Conservation (phyloP, 2,329 filamentous ascomycete genomes). For the Beauveria rudraprayagi region DNA sequence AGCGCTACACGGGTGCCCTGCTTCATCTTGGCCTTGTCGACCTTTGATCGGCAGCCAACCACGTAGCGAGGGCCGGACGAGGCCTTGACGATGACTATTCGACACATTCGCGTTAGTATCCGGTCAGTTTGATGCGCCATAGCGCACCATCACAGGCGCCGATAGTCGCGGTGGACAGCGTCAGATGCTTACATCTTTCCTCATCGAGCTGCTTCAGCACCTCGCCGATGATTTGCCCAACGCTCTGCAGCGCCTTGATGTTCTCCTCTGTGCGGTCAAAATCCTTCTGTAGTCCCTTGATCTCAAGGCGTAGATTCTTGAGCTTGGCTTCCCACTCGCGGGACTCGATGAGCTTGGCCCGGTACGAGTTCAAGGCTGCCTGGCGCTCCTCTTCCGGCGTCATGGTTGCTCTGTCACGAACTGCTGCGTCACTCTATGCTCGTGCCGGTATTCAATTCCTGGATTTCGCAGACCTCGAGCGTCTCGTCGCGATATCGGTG, state of each 20-base stretch:
- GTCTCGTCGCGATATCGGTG: background rate
- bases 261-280: conserved; percentile 98
- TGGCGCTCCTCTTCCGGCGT: conserved; percentile 52
- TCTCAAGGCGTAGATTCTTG: conserved; percentile 86
- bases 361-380: conserved; percentile 69
- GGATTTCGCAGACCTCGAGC: background rate
- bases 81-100: conserved; percentile 89
- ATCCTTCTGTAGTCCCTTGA: conserved; percentile 90
- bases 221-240: conserved; percentile 98
- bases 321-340: conserved; percentile 98
- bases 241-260: conserved; percentile 98
- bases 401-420: conserved; percentile 28
- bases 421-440: background rate
- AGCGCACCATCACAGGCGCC: background rate
- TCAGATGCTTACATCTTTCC: conserved; percentile 72
- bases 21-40: conserved; percentile 95
- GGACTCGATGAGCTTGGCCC: conserved; percentile 79
- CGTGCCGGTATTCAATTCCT: background rate
- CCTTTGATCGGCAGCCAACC: conserved; percentile 95
- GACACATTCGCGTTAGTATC: background rate
- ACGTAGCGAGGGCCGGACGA: conserved; percentile 97
- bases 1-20: conserved; percentile 95
- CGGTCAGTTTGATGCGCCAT: conserved; percentile 15
- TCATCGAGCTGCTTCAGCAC: conserved; percentile 98
- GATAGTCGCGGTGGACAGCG: background rate